Conservation (phyloP, 805 yeast species). For the Kluyveromyces siamensis region DNA sequence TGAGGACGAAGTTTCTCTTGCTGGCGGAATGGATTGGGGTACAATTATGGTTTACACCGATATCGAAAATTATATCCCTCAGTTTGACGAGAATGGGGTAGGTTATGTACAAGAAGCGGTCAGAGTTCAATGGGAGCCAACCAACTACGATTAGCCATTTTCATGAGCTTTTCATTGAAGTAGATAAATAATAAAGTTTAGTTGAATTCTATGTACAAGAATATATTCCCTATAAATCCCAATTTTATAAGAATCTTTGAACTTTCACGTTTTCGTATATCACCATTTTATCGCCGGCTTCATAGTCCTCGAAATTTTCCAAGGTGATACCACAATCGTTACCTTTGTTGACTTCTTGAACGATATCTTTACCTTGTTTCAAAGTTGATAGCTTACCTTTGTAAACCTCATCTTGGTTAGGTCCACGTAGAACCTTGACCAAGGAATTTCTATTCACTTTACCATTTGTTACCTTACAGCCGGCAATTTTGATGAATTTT, state of each 20-base stretch:
- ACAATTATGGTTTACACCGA: constrained; percentile 80
- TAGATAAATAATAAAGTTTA: constrained; percentile 1
- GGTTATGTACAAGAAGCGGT: constrained; percentile 76
- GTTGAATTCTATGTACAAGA: constrained; percentile 1
- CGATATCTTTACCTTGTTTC: constrained; percentile 77
- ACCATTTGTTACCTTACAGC: constrained; percentile 74
- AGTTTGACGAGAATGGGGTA: constrained; percentile 53
- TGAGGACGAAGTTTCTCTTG: constrained; percentile 43
- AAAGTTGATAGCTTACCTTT: constrained; percentile 62
- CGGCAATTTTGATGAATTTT: constrained; percentile 62
- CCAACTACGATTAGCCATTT: neutral
- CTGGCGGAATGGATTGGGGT: constrained; percentile 96
- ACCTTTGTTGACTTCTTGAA: constrained; percentile 69
- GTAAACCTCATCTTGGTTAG: constrained; percentile 33
- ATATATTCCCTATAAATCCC: constrained; percentile 3
- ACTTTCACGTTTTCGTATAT: constrained; percentile 58
- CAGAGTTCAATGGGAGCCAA: constrained; percentile 78
- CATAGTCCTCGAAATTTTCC: constrained; percentile 51
- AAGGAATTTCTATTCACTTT: constrained; percentile 47
- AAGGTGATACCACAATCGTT: constrained; percentile 84
- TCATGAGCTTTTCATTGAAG: neutral
- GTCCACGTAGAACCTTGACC: constrained; percentile 47
- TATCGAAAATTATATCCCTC: constrained; percentile 50
- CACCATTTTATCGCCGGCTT: constrained; percentile 68
- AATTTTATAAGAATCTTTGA: constrained; percentile 39